Percentiles rank a stretch among this genome's conserved stretches.
Conservation (phyloP, 805 yeast genomes). For the Novakomyces olei region DNA sequence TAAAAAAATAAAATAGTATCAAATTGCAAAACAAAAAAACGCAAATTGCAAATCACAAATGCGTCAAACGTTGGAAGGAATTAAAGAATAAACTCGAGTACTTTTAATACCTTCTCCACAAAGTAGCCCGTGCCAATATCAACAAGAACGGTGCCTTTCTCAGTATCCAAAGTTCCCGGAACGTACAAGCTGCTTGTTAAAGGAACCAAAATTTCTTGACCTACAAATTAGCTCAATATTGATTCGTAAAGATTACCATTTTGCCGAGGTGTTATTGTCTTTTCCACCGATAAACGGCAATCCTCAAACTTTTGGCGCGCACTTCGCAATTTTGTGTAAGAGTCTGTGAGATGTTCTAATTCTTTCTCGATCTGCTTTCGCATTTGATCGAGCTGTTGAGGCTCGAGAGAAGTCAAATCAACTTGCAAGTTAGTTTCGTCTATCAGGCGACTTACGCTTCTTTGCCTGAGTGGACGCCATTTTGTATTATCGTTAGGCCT, state of each 20-base stretch:
- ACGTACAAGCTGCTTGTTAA: conserved; percentile 73
- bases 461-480: too few relatives aligned
- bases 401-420: conserved; percentile 47
- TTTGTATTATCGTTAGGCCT: too few relatives aligned
- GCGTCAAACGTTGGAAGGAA: too few relatives aligned
- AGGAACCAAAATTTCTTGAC: conserved; percentile 51
- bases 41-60: too few relatives aligned
- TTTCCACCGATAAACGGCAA: conserved; percentile 48
- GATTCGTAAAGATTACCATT: conserved; percentile 14
- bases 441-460: too few relatives aligned
- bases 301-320: conserved; percentile 69
- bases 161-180: conserved; percentile 47
- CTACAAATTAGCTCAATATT: conserved; percentile 6
- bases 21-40: too few relatives aligned
- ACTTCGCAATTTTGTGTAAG: conserved; percentile 58
- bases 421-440: too few relatives aligned
- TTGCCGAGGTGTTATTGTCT: conserved; percentile 21
- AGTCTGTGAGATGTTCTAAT: conserved; percentile 61
- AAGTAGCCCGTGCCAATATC: conserved; percentile 94
- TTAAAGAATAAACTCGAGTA: too few relatives aligned
- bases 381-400: conserved; percentile 68
- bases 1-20: too few relatives aligned
- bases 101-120: conserved; percentile 50
- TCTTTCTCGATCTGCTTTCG: conserved; percentile 70
- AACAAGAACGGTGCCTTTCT: conserved; percentile 51